Conservation (phyloP, 2,329 filamentous ascomycete species). For the Penicillium sp. region DNA sequence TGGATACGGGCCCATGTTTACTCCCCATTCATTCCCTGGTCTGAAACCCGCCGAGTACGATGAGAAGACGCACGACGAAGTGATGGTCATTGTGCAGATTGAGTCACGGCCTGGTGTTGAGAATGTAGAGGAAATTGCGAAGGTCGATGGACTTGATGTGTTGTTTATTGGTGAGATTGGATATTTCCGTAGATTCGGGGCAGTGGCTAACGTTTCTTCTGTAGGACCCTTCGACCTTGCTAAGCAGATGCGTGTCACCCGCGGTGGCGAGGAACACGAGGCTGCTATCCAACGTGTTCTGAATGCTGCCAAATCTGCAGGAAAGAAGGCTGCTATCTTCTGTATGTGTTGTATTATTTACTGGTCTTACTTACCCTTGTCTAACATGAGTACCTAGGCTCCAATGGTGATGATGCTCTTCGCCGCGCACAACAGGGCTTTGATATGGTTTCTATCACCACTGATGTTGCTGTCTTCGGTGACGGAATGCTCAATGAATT, state of each 20-base stretch:
- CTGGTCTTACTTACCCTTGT: background rate
- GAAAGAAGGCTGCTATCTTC: conserved; percentile 45
- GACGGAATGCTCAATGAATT: conserved; percentile 35
- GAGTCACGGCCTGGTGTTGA: conserved; percentile 43
- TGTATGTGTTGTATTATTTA: conserved; percentile 25
- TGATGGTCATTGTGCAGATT: conserved; percentile 42
- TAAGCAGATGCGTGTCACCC: conserved; percentile 39
- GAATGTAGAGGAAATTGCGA: conserved; percentile 46
- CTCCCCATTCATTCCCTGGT: conserved; percentile 31
- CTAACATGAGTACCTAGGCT: conserved; percentile 20
- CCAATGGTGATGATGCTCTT: conserved; percentile 36
- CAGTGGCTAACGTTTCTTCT: background rate
- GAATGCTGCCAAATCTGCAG: conserved; percentile 33
- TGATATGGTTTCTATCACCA: conserved; percentile 42
- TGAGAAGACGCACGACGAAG: conserved; percentile 29
- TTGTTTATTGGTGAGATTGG: conserved; percentile 37
- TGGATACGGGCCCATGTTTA: conserved; percentile 39
- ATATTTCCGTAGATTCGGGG: background rate
- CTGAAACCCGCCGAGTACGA: conserved; percentile 34
- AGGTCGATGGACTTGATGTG: conserved; percentile 42
- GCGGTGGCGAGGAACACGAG: conserved; percentile 40
- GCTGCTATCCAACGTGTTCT: conserved; percentile 39
- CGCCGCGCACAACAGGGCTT: conserved; percentile 38
- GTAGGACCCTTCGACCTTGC: conserved; percentile 38
- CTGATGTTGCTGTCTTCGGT: conserved; percentile 36